These are phyloP conservation scores for Wickerhamiella azyma DNA, from an alignment of 805 yeast species.

Conservation along the genomic window DNA sequence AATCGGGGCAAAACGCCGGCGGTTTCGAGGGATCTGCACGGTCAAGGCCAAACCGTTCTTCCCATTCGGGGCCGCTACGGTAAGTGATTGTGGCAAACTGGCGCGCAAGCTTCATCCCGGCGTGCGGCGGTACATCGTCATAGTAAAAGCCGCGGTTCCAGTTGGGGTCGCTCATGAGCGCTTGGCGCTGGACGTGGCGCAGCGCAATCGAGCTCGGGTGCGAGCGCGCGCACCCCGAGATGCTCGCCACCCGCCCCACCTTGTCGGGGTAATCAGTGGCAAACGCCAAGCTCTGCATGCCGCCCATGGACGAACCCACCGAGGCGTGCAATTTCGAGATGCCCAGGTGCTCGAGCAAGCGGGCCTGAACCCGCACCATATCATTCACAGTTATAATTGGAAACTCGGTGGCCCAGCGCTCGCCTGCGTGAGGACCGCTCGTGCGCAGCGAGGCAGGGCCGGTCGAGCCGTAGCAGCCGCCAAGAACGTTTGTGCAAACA, in stretches of 20 bases:
- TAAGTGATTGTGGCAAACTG: conserved; percentile 91
- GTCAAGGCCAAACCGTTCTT: conserved; percentile 75
- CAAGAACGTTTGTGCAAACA: conserved; percentile 81
- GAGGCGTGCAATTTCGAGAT: conserved; percentile 57
- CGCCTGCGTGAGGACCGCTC: conserved; percentile 30
- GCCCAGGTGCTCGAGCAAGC: conserved; percentile 52
- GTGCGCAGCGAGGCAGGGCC: conserved; percentile 82
- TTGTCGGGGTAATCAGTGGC: conserved; percentile 70
- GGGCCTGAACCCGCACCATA: conserved; percentile 80
- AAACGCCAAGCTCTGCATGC: conserved; percentile 89
- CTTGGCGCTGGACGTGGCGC: conserved; percentile 87
- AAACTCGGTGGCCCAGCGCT: conserved; percentile 71
- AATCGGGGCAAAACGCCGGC: conserved; percentile 89
- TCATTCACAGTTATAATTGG: conserved; percentile 78
- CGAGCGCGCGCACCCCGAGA: conserved; percentile 85
- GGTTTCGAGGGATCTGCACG: conserved; percentile 64
- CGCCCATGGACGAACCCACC: conserved; percentile 94
- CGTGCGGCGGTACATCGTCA: conserved; percentile 70
- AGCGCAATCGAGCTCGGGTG: conserved; percentile 91
- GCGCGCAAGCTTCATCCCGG: conserved; percentile 87
- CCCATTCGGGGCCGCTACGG: conserved; percentile 97
- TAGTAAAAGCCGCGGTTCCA: conserved; percentile 89
- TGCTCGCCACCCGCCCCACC: conserved; percentile 61
- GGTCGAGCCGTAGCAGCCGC: conserved; percentile 91
- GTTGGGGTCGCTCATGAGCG: conserved; percentile 84